Base-by-base conservation (phyloP, 805 yeast genomes). In the Pichia manshurica region DNA sequence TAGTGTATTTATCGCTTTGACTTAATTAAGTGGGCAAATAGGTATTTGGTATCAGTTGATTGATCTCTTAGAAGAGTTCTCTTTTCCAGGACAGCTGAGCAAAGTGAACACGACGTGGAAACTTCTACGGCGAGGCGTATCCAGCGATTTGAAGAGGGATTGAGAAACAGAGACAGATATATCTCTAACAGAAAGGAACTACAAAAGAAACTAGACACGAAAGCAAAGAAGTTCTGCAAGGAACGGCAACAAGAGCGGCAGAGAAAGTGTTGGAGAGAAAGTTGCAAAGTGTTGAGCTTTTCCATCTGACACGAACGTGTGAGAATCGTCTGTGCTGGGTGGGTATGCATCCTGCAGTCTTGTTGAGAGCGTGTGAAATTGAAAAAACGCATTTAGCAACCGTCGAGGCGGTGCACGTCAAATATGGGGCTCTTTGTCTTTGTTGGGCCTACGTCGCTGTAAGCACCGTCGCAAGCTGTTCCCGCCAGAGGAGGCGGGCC, bases 201-300 rank as follows among this genome's bases (percentile, higher is more conserved):
- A 34, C 8, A 8, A 15, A 6, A 34, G 20, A 34, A 8, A 15
- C 9, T 8, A 8, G 8, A n/a, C 37, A 8, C 7, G 17, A 34
- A 15, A 6, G 20, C 8, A 34, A 34, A 34, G 37, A 7, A 16
- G 15, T 6, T 15, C 7, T 8, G 15, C 8, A 34, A 16, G 20
- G 20, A 9, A 6, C n/a, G 12, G 15, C 20, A 34, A 16, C 20
- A 34, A 13, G 8, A 6, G 12, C 20, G n/a, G 8, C 20, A 34
- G 20, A 34, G 15, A 34, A 34, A 34, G 29, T 25, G 29, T 25
- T 25, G 29, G 29, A 34, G 37, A 16, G 17, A 34, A 6, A 15
- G 33, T 29, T 29, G n/a, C 20, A 34, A 34, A 34, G 37, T 34
- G 37, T 34, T 34, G 37, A 34, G 37, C 37, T n/a, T 34, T 34